Evolutionary conservation across 1,139 yeast genomes (phyloP).

Genomic region (Eremothecium gossypii): DNA sequence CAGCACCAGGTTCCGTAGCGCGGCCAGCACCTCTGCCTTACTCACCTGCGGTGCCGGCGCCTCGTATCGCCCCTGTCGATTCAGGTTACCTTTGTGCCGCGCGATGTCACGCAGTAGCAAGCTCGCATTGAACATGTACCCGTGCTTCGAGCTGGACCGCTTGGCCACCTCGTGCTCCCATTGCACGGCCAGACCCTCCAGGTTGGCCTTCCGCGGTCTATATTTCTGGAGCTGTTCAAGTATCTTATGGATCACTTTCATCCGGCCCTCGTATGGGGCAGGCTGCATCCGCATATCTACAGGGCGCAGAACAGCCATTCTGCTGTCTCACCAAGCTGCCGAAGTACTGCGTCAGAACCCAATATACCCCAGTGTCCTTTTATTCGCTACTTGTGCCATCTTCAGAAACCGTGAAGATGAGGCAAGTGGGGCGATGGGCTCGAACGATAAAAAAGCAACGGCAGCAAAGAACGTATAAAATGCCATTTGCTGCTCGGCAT

Average conservation of each 20-base stretch:
- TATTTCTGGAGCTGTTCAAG: constrained; percentile 17
- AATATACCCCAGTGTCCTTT: no score
- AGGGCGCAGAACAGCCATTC: constrained; percentile 18
- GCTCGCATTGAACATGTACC: constrained; percentile 27
- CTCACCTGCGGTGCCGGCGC: constrained; percentile 5
- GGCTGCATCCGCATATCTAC: constrained; percentile 25
- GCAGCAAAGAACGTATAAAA: no score
- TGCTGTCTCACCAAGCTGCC: neutral
- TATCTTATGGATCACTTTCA: constrained; percentile 23
- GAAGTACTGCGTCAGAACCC: no score
- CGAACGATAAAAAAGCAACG: no score
- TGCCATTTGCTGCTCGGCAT: no score
- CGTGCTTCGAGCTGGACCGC: constrained; percentile 20
- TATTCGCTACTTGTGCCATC: no score
- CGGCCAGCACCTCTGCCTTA: constrained; percentile 14
- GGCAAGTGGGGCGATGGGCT: no score
- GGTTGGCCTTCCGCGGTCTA: constrained; percentile 10
- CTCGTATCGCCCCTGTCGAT: constrained; percentile 9
- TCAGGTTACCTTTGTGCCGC: constrained; percentile 23
- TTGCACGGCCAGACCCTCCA: constrained; percentile 19
- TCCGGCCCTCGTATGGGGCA: constrained; percentile 26
- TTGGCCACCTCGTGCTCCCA: constrained; percentile 25
- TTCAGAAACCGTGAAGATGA: no score
- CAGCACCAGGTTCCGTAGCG: constrained; percentile 14
- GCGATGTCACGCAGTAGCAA: constrained; percentile 24